Percentiles rank a stretch among this genome's conserved stretches.
phyloP scores from a whole-genome alignment of 192 early-diverging fungal species.

The Backusella luteola region DNA sequence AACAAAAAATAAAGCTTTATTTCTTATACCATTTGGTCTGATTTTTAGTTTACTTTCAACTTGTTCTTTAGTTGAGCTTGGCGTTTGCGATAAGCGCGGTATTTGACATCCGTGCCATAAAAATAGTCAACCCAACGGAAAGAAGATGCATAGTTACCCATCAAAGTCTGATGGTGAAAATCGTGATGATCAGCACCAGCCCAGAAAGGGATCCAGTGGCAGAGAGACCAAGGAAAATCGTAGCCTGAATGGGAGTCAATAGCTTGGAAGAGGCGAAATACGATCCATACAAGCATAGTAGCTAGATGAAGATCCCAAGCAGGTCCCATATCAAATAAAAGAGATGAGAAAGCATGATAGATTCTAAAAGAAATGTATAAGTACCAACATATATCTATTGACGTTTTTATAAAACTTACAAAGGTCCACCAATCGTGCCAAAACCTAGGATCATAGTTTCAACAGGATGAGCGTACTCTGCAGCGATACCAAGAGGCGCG shows the following conservation, averaged over 20 bases:
- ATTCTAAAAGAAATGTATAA: conserved; percentile 20
- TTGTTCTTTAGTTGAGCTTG: conserved; percentile 14
- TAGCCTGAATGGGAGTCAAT: conserved; percentile 94
- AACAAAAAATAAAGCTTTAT: too few species aligned
- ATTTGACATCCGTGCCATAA: conserved; percentile 83
- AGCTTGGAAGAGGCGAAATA: conserved; percentile 77
- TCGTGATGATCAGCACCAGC: conserved; percentile 93
- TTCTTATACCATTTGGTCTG: too few species aligned
- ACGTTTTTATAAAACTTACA: conserved; percentile 19
- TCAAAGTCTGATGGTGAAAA: conserved; percentile 75
- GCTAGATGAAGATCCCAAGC: conserved; percentile 77
- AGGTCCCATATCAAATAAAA: not conserved
- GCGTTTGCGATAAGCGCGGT: conserved; percentile 56
- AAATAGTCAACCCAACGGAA: conserved; percentile 91
- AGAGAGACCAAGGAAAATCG: conserved; percentile 93
- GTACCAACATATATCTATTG: too few species aligned
- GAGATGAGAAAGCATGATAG: conserved; percentile 13
- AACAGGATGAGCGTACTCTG: conserved; percentile 90
- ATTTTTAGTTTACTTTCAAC: not conserved
- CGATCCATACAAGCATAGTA: conserved; percentile 86
- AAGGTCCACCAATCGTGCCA: conserved; percentile 79
- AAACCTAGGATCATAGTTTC: conserved; percentile 86
- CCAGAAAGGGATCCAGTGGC: conserved; percentile 85
- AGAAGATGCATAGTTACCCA: conserved; percentile 78
- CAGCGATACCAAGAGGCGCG: conserved; percentile 80